These are phyloP conservation scores for Ilex aquifolium DNA, from an alignment of 257 asterid species.

Conservation along the genomic window DNA sequence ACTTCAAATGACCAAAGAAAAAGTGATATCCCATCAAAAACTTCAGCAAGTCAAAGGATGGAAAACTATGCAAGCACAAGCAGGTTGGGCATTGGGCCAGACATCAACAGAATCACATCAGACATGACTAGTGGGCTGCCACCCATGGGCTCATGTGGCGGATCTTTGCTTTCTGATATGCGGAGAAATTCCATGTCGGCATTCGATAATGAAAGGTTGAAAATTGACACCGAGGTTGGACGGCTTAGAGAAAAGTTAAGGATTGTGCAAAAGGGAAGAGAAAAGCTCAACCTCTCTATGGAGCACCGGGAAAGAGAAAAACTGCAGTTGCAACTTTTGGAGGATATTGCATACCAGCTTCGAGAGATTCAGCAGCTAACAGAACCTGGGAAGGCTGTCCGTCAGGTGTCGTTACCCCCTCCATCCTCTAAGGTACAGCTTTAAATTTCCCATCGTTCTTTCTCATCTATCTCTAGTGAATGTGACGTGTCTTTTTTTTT, in stretches of 20 bases:
- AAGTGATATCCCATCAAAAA: constrained; percentile 21
- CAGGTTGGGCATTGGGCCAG: constrained; percentile 19
- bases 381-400: constrained; percentile 37
- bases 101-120: constrained; percentile 28
- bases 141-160: constrained; percentile 36
- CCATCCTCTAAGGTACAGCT: constrained; percentile 56
- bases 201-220: constrained; percentile 48
- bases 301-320: constrained; percentile 52
- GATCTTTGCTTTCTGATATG: constrained; percentile 22
- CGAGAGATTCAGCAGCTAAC: constrained; percentile 48
- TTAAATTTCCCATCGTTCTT: background rate
- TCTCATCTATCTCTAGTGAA: no score
- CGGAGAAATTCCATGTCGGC: constrained; percentile 41
- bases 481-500: no score
- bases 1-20: constrained; percentile 9
- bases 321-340: constrained; percentile 54
- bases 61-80: constrained; percentile 19
- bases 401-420: constrained; percentile 66
- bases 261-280: constrained; percentile 70
- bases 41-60: constrained; percentile 17
- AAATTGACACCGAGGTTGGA: constrained; percentile 57
- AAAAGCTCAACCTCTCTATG: constrained; percentile 46
- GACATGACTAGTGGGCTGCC: constrained; percentile 47
- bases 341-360: constrained; percentile 61
- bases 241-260: constrained; percentile 57